Percentiles rank a stretch among this genome's conserved stretches.
These are phyloP conservation scores for Penicillium brevicompactum DNA, from an alignment of 2,329 filamentous ascomycete species.

Conservation along the genomic window DNA sequence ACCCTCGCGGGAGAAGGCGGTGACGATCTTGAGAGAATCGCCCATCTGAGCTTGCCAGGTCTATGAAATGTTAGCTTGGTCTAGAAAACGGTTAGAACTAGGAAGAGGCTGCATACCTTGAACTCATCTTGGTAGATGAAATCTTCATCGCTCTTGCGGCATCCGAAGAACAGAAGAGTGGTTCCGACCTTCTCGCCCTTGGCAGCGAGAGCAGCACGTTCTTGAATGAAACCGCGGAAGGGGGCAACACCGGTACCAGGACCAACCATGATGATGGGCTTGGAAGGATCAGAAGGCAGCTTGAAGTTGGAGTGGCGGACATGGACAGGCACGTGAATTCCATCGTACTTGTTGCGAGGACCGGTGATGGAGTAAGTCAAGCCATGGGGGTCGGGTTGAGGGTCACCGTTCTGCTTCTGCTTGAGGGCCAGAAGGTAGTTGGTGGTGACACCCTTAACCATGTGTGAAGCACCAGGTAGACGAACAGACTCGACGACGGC, in stretches of 20 bases:
- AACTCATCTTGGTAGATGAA: conserved; percentile 92
- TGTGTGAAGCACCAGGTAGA: conserved; percentile 72
- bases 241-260: conserved; percentile 96
- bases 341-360: conserved; percentile 95
- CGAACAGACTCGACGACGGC: conserved; percentile 86
- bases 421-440: conserved; percentile 95
- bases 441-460: conserved; percentile 93
- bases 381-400: conserved; percentile 76
- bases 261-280: conserved; percentile 93
- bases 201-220: conserved; percentile 80
- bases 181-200: conserved; percentile 81
- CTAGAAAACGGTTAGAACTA: background rate
- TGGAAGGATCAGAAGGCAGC: conserved; percentile 89
- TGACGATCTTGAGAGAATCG: conserved; percentile 86
- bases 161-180: conserved; percentile 93
- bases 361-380: conserved; percentile 84
- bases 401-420: conserved; percentile 92
- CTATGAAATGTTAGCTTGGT: conserved; percentile 52
- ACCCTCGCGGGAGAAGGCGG: conserved; percentile 89
- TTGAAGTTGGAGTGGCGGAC: conserved; percentile 99
- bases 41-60: conserved; percentile 80
- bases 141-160: conserved; percentile 83
- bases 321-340: conserved; percentile 91
- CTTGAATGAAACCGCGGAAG: conserved; percentile 93
- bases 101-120: conserved; percentile 65